These are phyloP conservation scores for Trebouxia sp. DNA, from an alignment of 139 green algal species.

Conservation along the genomic window DNA sequence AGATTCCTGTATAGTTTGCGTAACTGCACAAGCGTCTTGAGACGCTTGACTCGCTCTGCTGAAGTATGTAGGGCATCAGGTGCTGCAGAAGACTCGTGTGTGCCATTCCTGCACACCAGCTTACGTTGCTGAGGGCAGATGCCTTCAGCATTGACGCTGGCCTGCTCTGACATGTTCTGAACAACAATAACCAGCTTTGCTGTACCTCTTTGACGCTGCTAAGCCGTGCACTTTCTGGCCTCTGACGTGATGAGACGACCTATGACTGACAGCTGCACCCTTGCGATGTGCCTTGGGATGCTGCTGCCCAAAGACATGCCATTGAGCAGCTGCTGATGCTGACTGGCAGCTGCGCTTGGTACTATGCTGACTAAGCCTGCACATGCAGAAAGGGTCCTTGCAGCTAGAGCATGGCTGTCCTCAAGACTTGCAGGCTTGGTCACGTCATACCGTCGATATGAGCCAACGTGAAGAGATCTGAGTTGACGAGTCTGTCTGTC, in stretches of 20 bases:
- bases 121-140: no score
- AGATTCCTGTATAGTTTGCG: slow-evolving; percentile 84
- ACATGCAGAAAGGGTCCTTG: no score
- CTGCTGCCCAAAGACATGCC: not conserved
- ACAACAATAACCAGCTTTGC: no score
- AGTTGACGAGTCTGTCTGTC: not conserved
- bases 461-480: not conserved
- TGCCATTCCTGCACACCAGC: not conserved
- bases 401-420: no score
- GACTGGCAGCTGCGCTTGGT: not conserved
- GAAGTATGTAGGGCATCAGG: not conserved
- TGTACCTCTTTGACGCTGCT: not conserved
- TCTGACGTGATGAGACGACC: no score
- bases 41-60: slow-evolving; percentile 33
- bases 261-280: no score
- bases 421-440: no score
- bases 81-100: not conserved
- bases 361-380: not conserved
- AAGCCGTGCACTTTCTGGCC: not conserved
- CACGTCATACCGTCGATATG: not conserved
- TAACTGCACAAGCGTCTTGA: slow-evolving; percentile 67
- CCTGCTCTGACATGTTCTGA: no score
- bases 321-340: not conserved
- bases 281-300: no score
- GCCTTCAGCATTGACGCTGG: no score